Conservation (phyloP, 805 yeast genomes). For the Kodamaea restingae region DNA sequence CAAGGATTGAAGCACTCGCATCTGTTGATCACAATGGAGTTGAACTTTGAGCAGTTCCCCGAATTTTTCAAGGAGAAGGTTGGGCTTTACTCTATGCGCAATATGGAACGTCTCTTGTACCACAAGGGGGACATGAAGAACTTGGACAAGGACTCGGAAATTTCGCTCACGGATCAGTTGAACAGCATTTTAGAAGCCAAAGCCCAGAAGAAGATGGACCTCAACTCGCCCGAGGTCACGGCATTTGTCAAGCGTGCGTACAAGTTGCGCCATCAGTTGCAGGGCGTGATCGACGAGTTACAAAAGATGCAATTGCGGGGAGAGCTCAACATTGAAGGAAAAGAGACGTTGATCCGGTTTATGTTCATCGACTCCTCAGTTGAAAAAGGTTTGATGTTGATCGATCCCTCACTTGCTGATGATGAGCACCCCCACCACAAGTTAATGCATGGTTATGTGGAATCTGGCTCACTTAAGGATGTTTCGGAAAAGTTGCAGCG, state of each 20-base stretch:
- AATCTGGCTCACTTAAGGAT: slow-evolving; percentile 1
- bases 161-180: slow-evolving; percentile 28
- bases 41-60: slow-evolving; percentile 62
- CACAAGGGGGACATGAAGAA: slow-evolving; percentile 14
- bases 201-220: slow-evolving; percentile 29
- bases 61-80: slow-evolving; percentile 62
- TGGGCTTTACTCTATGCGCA: slow-evolving; percentile 76
- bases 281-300: slow-evolving; percentile 44
- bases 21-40: slow-evolving; percentile 65
- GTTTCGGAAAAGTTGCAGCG: slow-evolving; percentile 7
- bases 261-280: slow-evolving; percentile 27
- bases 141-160: slow-evolving; percentile 1
- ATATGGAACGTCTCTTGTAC: slow-evolving; percentile 61
- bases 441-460: slow-evolving; percentile 3
- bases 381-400: slow-evolving; percentile 48
- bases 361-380: slow-evolving; percentile 68
- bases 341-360: slow-evolving; percentile 68
- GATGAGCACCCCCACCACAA: slow-evolving; percentile 9
- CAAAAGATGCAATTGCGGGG: slow-evolving; percentile 53
- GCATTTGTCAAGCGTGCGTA: slow-evolving; percentile 25
- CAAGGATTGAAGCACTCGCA: slow-evolving; percentile 65
- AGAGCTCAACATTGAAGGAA: slow-evolving; percentile 61
- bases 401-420: slow-evolving; percentile 32
- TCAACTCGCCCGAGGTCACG: slow-evolving; percentile 29
- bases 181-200: slow-evolving; percentile 31